These are phyloP conservation scores for Tetradesmus obliquus DNA, from an alignment of 139 green algal species.

Conservation along the genomic window DNA sequence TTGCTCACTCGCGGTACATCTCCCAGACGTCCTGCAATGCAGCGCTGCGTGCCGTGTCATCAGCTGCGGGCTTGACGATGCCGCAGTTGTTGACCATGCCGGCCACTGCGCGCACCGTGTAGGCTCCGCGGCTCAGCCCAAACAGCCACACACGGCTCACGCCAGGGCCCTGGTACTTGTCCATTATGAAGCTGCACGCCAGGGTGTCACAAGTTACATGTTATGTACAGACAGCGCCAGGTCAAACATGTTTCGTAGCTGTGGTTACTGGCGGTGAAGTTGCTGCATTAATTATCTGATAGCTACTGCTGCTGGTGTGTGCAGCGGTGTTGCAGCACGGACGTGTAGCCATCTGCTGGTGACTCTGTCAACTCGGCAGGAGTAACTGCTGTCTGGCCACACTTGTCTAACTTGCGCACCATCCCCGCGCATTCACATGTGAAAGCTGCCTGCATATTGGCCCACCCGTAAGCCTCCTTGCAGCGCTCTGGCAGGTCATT, in stretches of 20 bases:
- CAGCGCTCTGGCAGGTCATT: constrained; percentile 15
- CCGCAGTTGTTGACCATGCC: constrained; percentile 19
- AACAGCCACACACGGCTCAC: constrained; percentile 13
- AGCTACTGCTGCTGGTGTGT: no score
- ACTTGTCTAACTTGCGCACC: no score
- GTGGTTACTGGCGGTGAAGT: no score
- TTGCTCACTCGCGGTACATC: not conserved
- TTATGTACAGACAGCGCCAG: no score
- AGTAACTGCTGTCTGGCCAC: no score
- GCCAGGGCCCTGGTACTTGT: not conserved
- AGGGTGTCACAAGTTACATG: not conserved
- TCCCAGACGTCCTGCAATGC: not conserved
- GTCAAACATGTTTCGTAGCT: no score
- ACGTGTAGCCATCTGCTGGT: no score
- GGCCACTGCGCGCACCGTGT: not conserved
- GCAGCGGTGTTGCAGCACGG: no score
- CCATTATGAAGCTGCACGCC: not conserved
- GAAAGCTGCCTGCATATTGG: no score
- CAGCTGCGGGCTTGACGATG: not conserved
- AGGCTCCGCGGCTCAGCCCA: constrained; percentile 4
- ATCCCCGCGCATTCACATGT: no score
- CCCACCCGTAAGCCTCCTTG: not conserved
- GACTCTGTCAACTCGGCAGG: no score
- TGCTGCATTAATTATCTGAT: no score
- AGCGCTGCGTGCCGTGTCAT: not conserved